Evolutionary conservation across 306 rosid genomes (phyloP), one percentile per base, ranked within the genome.

Genomic region (Glycine tomentella): DNA sequence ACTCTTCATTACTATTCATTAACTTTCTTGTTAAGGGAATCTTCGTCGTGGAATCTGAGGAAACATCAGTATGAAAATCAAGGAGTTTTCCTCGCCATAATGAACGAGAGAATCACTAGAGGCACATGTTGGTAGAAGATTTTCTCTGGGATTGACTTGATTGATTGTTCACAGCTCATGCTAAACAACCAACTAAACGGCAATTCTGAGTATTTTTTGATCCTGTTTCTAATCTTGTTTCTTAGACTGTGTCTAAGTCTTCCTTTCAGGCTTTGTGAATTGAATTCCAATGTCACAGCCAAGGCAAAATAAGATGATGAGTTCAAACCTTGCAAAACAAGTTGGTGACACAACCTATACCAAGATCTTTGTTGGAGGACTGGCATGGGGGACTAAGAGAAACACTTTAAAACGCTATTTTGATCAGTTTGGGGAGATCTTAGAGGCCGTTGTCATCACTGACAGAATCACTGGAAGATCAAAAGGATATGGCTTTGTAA

Each of bases 401-500:
- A 90, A 89, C 72, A 69, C 83, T 4, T 58, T 89, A 1, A 85
- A 77, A 77, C 76, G 61, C n/a, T 84, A 84, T 57, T 89, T 89
- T 79, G 92, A 89, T 78, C 92, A 87, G 83, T 89, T 82, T 82
- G 90, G 92, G 2, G 90, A 89, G 73, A 89, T 89, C 78, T 55
- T 77, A 57, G 92, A 89, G 42, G 92, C 90, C 48, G 92, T 84
- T 77, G 92, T 89, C 7, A 89, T 89, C 86, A 80, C 82, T 80
- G 90, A 89, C 25, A 89, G 78, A 77, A 74, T 68, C 77, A 77
- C 90, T 25, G 88, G 90, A 80, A 83, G 75, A 84, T 89, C 92
- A 70, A 89, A 84, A 87, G 92, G 92, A 83, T 89, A 89, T 71
- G 92, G 92, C 88, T 89, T 89, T 74, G 92, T 89, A 87, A 75